Conservation (phyloP, 495 filamentous ascomycete genomes). For the Beverwykella pulmonaria region DNA sequence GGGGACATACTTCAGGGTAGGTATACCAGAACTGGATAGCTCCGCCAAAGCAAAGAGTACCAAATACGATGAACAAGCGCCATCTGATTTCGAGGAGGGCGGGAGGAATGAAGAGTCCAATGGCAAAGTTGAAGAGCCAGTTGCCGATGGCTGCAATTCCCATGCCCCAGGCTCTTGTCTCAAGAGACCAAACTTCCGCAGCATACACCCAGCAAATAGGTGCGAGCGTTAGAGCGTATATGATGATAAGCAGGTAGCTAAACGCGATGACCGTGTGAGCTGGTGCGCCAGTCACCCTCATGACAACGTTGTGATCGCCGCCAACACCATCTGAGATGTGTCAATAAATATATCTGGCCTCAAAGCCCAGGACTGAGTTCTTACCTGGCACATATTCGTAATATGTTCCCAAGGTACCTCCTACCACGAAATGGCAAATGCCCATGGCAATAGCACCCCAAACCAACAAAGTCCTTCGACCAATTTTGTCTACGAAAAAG, state of each 20-base stretch:
- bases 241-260: constrained; percentile 76
- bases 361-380: background rate
- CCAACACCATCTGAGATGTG: constrained; percentile 52
- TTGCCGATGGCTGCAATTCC: constrained; percentile 68
- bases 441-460: constrained; percentile 71
- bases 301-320: constrained; percentile 68
- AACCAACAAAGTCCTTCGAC: constrained; percentile 71
- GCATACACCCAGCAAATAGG: constrained; percentile 74
- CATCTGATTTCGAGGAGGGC: constrained; percentile 73
- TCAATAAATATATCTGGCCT: background rate
- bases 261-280: constrained; percentile 75
- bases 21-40: constrained; percentile 66
- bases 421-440: constrained; percentile 68
- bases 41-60: constrained; percentile 65
- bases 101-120: constrained; percentile 71
- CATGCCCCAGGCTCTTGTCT: constrained; percentile 73
- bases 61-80: constrained; percentile 76
- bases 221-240: constrained; percentile 73
- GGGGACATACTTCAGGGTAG: constrained; percentile 60
- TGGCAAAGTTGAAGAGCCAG: constrained; percentile 74
- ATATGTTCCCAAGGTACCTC: constrained; percentile 56
- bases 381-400: constrained; percentile 48
- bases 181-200: constrained; percentile 73
- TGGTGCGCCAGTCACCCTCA: constrained; percentile 61
- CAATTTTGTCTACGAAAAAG: constrained; percentile 73